Evolutionary conservation across 2,329 filamentous ascomycete species (phyloP).

Genomic region (Pyrenochaeta sp.): DNA sequence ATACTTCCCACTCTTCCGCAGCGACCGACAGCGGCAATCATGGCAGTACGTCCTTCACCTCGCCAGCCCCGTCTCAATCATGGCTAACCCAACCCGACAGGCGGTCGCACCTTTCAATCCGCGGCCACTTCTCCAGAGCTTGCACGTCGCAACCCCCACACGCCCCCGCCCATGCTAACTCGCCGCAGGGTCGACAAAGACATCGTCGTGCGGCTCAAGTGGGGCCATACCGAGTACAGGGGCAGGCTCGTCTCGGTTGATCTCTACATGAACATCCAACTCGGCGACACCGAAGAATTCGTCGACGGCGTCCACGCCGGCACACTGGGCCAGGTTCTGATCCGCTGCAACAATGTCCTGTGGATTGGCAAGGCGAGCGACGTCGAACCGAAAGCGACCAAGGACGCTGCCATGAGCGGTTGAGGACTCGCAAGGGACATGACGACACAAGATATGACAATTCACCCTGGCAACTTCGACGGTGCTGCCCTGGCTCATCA

Average conservation of each 20-base stretch:
- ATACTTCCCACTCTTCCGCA: no score
- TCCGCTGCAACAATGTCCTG: constrained; percentile 98
- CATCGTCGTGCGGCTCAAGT: constrained; percentile 92
- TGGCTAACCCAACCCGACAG: constrained; percentile 30
- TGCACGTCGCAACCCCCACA: constrained; percentile 64
- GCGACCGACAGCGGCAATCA: constrained; percentile 39
- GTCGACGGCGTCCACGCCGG: constrained; percentile 87
- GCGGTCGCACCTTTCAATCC: constrained; percentile 88
- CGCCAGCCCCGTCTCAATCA: neutral
- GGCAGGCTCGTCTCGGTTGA: constrained; percentile 91
- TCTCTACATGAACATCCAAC: constrained; percentile 98
- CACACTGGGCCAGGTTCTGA: constrained; percentile 86
- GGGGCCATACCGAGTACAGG: constrained; percentile 97
- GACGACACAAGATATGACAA: no score
- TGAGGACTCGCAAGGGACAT: constrained; percentile 29
- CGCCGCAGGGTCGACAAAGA: constrained; percentile 79
- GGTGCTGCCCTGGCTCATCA: no score
- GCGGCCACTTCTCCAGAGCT: constrained; percentile 91
- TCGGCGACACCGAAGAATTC: constrained; percentile 89
- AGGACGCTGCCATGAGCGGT: constrained; percentile 51
- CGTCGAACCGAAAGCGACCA: constrained; percentile 50
- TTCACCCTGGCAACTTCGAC: neutral
- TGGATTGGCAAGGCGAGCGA: constrained; percentile 75
- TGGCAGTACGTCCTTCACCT: constrained; percentile 44
- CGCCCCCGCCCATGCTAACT: constrained; percentile 15